Evolutionary conservation across 2,329 filamentous ascomycete species (phyloP), one percentile per base, ranked within the genome.

Genomic region (Sclerotinia nivalis): DNA sequence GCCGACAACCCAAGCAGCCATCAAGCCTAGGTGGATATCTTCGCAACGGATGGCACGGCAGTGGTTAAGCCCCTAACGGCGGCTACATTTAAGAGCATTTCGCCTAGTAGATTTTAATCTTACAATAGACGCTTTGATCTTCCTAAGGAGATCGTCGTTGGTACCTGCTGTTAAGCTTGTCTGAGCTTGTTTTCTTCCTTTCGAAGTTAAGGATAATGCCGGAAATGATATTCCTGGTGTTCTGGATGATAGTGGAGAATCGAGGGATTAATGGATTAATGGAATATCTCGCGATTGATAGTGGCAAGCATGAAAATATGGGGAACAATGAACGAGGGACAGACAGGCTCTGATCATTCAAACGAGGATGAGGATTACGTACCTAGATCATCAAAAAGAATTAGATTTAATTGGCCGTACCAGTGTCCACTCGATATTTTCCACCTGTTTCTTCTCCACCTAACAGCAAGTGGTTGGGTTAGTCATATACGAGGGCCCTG

Each of bases 401-500:
- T 64, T 47, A n/a, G 45, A 37, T 40, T 47, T n/a, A 22, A 18
- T 55, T 47, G n/a, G n/a, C n/a, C 15, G n/a, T 34, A n/a, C 55
- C 8, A 40, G 12, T 40, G 20, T 15, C 55, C 22, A 25, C 22
- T 25, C 18, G 31, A 58, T 25, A 25, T 20, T n/a, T 9, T 49
- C 60, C 22, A 64, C 18, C 31, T 13, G 13, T 25, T 13, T n/a
- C 22, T 37, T 22, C 45, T 15, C 22, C 60, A 37, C 45, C 13
- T 8, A 64, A 47, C 25, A 50, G 20, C 28, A 37, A 55, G n/a
- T 34, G 47, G 47, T 34, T 37, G 2, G 47, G 47, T 34, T 37
- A 4, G 13, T 50, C 20, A 47, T 47, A 69, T 69, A 64, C 58
- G 58, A 69, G 47, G 37, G 22, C 37, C 56, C 25, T 62, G 56